Percentiles rank a stretch among this genome's conserved stretches.
phyloP scores from a whole-genome alignment of 164 flowering plant genomes.

The Dillenia suffruticosa region DNA sequence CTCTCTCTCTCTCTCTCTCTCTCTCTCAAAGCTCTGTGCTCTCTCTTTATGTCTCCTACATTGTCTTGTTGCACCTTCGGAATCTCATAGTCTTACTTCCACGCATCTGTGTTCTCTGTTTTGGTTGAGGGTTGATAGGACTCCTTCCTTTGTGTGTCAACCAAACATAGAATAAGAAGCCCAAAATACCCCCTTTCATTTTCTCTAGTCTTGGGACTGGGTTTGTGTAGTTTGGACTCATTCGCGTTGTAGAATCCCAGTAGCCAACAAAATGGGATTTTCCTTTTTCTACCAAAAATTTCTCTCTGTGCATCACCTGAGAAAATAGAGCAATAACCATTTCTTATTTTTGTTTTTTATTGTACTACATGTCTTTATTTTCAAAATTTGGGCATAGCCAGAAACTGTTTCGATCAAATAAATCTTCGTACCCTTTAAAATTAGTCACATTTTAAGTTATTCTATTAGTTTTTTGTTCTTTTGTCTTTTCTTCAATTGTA shows the following conservation, averaged over 20 bases:
- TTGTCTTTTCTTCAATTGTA: constrained; percentile 1
- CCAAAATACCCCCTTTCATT: constrained; percentile 1
- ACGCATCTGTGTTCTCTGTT: constrained; percentile 26
- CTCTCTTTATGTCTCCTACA: constrained; percentile 33
- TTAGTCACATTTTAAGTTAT: background rate
- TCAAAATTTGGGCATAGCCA: background rate
- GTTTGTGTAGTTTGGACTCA: constrained; percentile 1
- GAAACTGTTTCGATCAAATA: background rate
- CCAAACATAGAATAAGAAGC: background rate
- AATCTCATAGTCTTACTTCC: constrained; percentile 32
- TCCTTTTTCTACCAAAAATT: too few relatives aligned
- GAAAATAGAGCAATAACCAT: constrained; percentile 9
- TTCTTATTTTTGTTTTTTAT: constrained; percentile 6
- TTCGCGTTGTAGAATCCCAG: constrained; percentile 5
- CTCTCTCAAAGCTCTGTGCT: constrained; percentile 13
- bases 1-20: constrained; percentile 23
- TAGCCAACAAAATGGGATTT: background rate
- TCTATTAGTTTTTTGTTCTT: constrained; percentile 8
- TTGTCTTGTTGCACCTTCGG: constrained; percentile 44
- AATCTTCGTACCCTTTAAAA: too few relatives aligned
- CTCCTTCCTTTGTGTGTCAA: constrained; percentile 14
- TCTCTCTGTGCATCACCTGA: too few relatives aligned
- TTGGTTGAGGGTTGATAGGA: constrained; percentile 6
- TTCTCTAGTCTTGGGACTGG: background rate
- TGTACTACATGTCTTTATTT: constrained; percentile 1